Evolutionary conservation across 345 rosid genomes (phyloP), one percentile per base, ranked within the genome.

Genomic region (Populus deltoides): DNA sequence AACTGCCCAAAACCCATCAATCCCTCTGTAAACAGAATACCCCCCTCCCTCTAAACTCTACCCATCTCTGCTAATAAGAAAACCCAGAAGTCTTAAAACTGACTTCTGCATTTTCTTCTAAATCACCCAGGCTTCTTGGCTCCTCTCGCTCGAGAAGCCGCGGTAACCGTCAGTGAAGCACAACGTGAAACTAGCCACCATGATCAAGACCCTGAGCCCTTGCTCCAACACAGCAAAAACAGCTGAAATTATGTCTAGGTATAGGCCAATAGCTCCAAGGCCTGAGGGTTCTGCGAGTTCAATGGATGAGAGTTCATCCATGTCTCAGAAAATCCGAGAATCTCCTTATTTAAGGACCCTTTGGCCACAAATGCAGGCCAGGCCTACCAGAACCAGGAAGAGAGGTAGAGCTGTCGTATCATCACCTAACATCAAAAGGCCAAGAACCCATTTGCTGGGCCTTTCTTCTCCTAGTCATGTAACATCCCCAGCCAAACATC

Each of bases 241-340:
- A 1, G 97, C 97, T 45, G 98, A 96, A 86, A 96, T 96, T 78
- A 89, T 96, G 94, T 93, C 97, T 5, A 83, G 93, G 82, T 96
- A 92, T 75, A 85, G 97, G 74, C 99, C 98, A 4, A 96, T 93
- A 62, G 98, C 99, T 22, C 99, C 99, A 2, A 96, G 85, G 81
- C 98, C 98, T 0, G 97, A 88, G 77, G 63, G 71, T 18, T 75
- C 88, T 5, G 75, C 43, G 53, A 74, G 18, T 16, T 75, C 85
- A 75, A 47, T 75, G 22, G 49, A 78, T 82, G 89, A 88, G 59
- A 74, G 53, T 71, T 73, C 90, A 59, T 81, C 87, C 70, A 83
- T 84, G 92, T 88, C 93, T 73, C 87, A 84, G 71, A 93, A 88
- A 82, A 93, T 93, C 75, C 80, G 80, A 70, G 90, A 91, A 62